Percentiles rank a stretch among this genome's conserved stretches.
phyloP scores from a whole-genome alignment of 768 basidiomycete species.

The Heimioporus sp. region DNA sequence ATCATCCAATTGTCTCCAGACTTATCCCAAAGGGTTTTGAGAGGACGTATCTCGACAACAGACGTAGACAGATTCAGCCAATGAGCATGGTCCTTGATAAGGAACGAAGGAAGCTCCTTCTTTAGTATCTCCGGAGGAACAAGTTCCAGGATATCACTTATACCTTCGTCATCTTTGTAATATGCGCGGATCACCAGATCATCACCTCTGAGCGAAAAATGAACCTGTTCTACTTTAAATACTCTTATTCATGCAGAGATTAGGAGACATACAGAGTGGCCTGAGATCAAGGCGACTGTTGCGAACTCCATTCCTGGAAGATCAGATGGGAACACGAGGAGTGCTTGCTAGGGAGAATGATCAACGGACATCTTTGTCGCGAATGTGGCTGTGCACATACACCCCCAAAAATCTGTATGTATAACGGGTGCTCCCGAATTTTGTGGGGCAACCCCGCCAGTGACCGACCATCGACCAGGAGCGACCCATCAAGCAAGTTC shows the following conservation, averaged over 20 bases:
- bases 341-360: background rate
- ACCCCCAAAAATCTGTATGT: too few relatives aligned
- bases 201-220: constrained; percentile 2
- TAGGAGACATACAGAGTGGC: constrained; percentile 7
- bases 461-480: too few relatives aligned
- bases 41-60: constrained; percentile 3
- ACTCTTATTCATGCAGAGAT: background rate
- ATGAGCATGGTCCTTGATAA: constrained; percentile 16
- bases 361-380: background rate
- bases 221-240: constrained; percentile 3
- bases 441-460: too few relatives aligned
- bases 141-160: constrained; percentile 8
- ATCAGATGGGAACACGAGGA: constrained; percentile 6
- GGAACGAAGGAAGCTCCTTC: constrained; percentile 15
- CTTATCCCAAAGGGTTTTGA: background rate
- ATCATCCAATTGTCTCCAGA: constrained; percentile 11
- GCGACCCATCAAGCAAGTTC: constrained; percentile 4
- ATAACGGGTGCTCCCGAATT: too few relatives aligned
- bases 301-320: constrained; percentile 15
- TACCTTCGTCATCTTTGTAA: background rate
- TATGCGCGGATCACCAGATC: constrained; percentile 14
- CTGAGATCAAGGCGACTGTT: constrained; percentile 1
- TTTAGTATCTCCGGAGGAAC: constrained; percentile 12
- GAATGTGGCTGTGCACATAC: too few relatives aligned
- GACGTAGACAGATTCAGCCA: constrained; percentile 17